Evolutionary conservation across 352 stramenopile genomes (phyloP).

Genomic region (Pythium biforme): DNA sequence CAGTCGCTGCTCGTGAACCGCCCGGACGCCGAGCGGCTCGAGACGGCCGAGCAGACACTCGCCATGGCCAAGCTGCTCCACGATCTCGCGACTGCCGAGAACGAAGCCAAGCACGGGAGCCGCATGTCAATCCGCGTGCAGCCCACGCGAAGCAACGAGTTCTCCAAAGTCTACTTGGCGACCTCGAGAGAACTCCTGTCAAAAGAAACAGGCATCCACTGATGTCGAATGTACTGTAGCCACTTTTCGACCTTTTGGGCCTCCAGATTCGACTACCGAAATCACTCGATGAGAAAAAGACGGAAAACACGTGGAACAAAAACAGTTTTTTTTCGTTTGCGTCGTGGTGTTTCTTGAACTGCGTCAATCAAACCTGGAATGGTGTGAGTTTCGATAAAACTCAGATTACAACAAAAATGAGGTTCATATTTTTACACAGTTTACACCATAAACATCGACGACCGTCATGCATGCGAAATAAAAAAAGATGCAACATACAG

Average conservation of each 20-base stretch:
- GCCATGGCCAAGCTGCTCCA: slow-evolving; percentile 78
- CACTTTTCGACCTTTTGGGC: too few relatives aligned
- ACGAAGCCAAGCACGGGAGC: slow-evolving; percentile 57
- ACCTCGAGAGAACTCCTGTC: slow-evolving; percentile 68
- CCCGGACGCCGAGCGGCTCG: slow-evolving; percentile 42
- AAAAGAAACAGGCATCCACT: slow-evolving; percentile 47
- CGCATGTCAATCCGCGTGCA: slow-evolving; percentile 56
- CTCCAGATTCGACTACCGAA: slow-evolving; percentile 17
- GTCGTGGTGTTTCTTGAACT: background rate
- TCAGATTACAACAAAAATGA: slow-evolving; percentile 15
- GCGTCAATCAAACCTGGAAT: too few relatives aligned
- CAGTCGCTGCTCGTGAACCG: slow-evolving; percentile 37
- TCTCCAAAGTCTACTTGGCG: slow-evolving; percentile 66
- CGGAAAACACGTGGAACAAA: background rate
- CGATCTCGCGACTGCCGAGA: slow-evolving; percentile 66
- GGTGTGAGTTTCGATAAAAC: slow-evolving; percentile 22
- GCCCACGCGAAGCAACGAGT: slow-evolving; percentile 49
- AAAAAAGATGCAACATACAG: slow-evolving; percentile 4
- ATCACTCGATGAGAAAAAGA: slow-evolving; percentile 14
- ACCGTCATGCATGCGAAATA: background rate
- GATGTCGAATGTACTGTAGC: slow-evolving; percentile 20
- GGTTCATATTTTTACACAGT: slow-evolving; percentile 4
- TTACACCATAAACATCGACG: background rate
- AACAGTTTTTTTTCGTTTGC: slow-evolving; percentile 1
- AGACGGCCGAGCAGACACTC: slow-evolving; percentile 68